Evolutionary conservation across 352 stramenopile genomes (phyloP), one percentile per base, ranked within the genome.

Genomic region (Globisporangium paddicum): DNA sequence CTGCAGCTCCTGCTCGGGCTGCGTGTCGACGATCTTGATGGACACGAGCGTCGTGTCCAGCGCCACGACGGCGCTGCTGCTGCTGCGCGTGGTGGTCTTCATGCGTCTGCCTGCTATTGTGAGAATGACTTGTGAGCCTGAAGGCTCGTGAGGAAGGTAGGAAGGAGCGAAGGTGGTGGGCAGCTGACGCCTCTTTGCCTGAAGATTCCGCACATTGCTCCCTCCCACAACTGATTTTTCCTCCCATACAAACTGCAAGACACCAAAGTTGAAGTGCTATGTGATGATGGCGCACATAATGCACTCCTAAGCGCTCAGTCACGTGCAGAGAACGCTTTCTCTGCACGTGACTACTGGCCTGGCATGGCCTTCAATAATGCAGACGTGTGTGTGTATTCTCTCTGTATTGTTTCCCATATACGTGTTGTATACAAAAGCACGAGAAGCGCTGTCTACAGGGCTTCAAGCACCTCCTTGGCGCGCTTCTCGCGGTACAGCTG

Each of bases 401-500:
- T 42, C 14, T 42, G 37, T 42, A 34, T 50, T 35, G 19, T 50
- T n/a, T 26, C 19, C 21, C n/a, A n/a, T n/a, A n/a, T n/a, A n/a
- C n/a, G n/a, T n/a, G n/a, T n/a, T n/a, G n/a, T n/a, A n/a, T n/a
- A n/a, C n/a, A n/a, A n/a, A n/a, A n/a, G n/a, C n/a, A n/a, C n/a
- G n/a, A n/a, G n/a, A n/a, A n/a, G n/a, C 14, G n/a, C 3, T 10
- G 4, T 54, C 50, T 64, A 64, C 32, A 68, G 47, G 32, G 56
- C 45, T 21, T 64, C 38, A 23, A 72, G 21, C 62, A 91, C 68
- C 19, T 88, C 78, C 58, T 72, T 68, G 63, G 79, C 69, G 46
- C 79, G 79, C 66, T 82, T 77, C 60, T 84, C 60, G 60, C 79
- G 79, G 64, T 87, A 91, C 23, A 64, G 51, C 52, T 86, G 73